Conservation (phyloP, 2,329 filamentous ascomycete species). For the Knufia fluminis region DNA sequence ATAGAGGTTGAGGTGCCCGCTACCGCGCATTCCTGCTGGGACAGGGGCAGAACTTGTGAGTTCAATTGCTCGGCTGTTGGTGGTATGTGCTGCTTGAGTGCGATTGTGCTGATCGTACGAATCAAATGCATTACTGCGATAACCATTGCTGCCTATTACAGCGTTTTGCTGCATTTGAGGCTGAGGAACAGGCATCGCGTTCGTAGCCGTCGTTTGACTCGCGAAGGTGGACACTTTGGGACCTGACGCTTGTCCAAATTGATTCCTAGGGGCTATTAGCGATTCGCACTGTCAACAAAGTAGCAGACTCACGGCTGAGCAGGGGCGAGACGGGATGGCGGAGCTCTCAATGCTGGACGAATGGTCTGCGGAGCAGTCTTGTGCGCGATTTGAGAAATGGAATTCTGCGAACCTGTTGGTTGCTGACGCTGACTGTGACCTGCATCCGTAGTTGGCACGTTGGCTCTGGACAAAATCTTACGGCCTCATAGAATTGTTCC, state of each 20-base stretch:
- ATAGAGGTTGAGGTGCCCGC: not conserved
- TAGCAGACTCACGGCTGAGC: not conserved
- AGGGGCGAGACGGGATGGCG: not conserved
- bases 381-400: constrained; percentile 3
- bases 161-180: not conserved
- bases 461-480: constrained; percentile 34
- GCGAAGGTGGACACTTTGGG: not conserved
- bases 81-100: not conserved
- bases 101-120: not conserved
- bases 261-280: no score
- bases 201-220: not conserved
- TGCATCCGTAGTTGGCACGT: constrained; percentile 35
- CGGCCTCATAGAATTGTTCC: constrained; percentile 33
- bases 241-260: no score
- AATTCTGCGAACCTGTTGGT: constrained; percentile 8
- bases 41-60: not conserved
- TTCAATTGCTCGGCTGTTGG: not conserved
- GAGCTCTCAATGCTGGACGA: not conserved
- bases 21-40: not conserved
- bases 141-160: not conserved
- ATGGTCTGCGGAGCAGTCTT: not conserved
- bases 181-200: no score
- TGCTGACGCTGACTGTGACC: constrained; percentile 24
- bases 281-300: not conserved
- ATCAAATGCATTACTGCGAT: not conserved